phyloP scores from a whole-genome alignment of 805 yeast species.

The Peterozyma xylosa region DNA sequence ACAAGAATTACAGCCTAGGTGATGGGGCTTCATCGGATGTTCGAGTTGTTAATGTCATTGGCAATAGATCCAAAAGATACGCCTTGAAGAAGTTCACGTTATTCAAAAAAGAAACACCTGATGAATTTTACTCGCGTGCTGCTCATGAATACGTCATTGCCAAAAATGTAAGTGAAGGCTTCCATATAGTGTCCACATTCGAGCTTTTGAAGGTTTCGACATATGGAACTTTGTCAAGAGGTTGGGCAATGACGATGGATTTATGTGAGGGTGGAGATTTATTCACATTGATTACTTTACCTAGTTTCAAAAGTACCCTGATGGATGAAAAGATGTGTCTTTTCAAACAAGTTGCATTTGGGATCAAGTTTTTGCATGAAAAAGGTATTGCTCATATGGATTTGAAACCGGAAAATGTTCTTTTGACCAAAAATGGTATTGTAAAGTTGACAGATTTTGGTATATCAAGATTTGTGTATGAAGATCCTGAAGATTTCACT shows the following conservation, averaged over 20 bases:
- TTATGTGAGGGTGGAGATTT: conserved; percentile 57
- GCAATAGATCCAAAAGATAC: conserved; percentile 31
- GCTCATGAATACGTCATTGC: conserved; percentile 58
- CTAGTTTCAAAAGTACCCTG: conserved; percentile 52
- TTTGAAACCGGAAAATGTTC: conserved; percentile 67
- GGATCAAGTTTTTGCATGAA: conserved; percentile 55
- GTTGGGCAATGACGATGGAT: conserved; percentile 75
- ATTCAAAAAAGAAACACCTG: conserved; percentile 54
- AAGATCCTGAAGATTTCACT: conserved; percentile 37
- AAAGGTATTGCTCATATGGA: conserved; percentile 66
- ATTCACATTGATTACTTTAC: conserved; percentile 42
- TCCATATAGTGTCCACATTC: conserved; percentile 53
- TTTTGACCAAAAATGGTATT: conserved; percentile 51
- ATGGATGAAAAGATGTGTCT: conserved; percentile 51
- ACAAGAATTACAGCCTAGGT: conserved; percentile 46
- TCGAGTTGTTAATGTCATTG: conserved; percentile 33
- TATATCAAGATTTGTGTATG: conserved; percentile 60
- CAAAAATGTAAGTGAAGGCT: conserved; percentile 40
- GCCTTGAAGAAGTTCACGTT: conserved; percentile 63
- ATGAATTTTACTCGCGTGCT: conserved; percentile 58
- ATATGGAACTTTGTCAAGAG: conserved; percentile 43
- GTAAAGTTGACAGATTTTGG: conserved; percentile 74
- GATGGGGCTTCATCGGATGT: conserved; percentile 71
- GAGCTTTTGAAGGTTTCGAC: conserved; percentile 52
- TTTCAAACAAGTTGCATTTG: conserved; percentile 62